Base-by-base conservation (phyloP, 805 yeast species). In the Zygosaccharomyces rouxii region DNA sequence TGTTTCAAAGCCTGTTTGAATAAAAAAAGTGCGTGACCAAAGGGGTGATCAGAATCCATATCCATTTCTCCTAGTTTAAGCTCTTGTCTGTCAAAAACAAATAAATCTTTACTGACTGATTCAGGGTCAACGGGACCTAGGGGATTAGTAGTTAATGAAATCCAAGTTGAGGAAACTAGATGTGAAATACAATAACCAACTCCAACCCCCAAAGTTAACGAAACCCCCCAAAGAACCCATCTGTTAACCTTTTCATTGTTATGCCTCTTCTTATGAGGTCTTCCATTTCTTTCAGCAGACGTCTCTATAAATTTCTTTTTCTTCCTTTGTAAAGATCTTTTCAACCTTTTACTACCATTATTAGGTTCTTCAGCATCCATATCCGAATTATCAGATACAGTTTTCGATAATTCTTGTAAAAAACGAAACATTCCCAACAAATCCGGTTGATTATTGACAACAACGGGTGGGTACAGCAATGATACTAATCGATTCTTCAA, bases 191-290 rank as follows among this genome's bases (percentile, higher is more conserved):
- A 63, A 43, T 58, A 63, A 2, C 68, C 67, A 7, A 63, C 52
- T 4, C 69, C 68, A 13, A 63, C 59, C 11, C 69, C 68, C 1
- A 62, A 53, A 1, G 66, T 55, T 7, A 63, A 39, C 6, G 69
- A 63, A 5, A 63, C 46, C 3, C 64, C 61, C 63, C 63, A 61
- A 10, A 57, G 28, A 18, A 53, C 46, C 57, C 62, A 55, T 42
- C 55, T 48, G 40, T 47, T 52, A 19, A 49, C 19, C 29, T 39
- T 45, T 22, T 49, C 49, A n/a, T 42, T 43, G 9, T 41, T 46
- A 23, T 22, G 25, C 14, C 33, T 45, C 33, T 42, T 41, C 35
- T 41, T 48, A 19, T 48, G 48, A 2, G 47, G 42, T 42, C 42
- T 48, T n/a, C 38, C 23, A 14, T 37, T 30, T 41, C 40, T 50